Conservation (phyloP, 306 rosid species). For the Acacia acuminata region DNA sequence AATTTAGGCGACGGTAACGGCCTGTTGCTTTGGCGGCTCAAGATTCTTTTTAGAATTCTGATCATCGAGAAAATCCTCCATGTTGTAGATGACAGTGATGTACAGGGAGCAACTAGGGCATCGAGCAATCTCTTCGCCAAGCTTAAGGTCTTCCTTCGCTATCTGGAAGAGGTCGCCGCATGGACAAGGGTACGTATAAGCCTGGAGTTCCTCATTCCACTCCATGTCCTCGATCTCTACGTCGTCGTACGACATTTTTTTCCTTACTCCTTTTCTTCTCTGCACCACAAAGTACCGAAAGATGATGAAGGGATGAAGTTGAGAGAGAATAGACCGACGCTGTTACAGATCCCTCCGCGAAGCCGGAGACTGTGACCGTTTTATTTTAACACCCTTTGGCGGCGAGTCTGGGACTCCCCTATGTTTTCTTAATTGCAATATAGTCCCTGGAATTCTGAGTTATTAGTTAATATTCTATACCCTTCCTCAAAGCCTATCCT, state of each 20-base stretch:
- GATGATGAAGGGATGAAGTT: neutral
- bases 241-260: slow-evolving; percentile 88
- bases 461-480: neutral
- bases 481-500: neutral
- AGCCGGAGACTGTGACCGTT: neutral
- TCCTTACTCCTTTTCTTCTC: slow-evolving; percentile 1
- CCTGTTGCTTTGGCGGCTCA: slow-evolving; percentile 50
- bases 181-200: slow-evolving; percentile 90
- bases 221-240: slow-evolving; percentile 99
- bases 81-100: slow-evolving; percentile 84
- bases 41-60: slow-evolving; percentile 44
- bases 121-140: slow-evolving; percentile 94
- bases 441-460: neutral
- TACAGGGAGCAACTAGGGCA: slow-evolving; percentile 98
- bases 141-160: slow-evolving; percentile 80
- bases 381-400: neutral
- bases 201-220: slow-evolving; percentile 82
- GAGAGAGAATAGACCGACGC: neutral
- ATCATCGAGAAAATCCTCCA: slow-evolving; percentile 68
- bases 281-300: neutral
- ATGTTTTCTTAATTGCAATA: neutral
- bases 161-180: slow-evolving; percentile 96
- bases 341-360: neutral
- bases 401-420: neutral
- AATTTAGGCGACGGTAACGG: slow-evolving; percentile 62